Conservation (phyloP, 2,329 filamentous ascomycete genomes). For the Colletotrichum brevisporum region DNA sequence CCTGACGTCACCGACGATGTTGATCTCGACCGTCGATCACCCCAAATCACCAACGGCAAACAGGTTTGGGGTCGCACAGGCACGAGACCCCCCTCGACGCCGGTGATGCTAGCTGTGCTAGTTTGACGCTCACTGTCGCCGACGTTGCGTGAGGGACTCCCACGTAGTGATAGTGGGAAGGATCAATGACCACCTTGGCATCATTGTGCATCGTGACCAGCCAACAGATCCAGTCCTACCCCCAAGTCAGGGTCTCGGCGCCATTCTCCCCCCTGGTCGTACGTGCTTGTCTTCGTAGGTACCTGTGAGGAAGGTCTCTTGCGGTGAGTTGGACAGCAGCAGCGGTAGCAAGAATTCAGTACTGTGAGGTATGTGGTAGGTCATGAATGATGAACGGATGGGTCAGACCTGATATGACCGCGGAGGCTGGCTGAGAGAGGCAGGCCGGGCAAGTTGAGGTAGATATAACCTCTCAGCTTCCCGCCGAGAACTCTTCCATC, state of each 20-base stretch:
- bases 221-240: slow-evolving; percentile 8
- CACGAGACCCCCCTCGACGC: slow-evolving; percentile 10
- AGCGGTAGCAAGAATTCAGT: not conserved
- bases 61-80: slow-evolving; percentile 33
- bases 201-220: slow-evolving; percentile 38
- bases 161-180: not conserved
- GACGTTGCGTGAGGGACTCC: not conserved
- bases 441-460: not conserved
- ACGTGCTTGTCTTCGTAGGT: no score
- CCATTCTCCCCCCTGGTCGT: not conserved
- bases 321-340: slow-evolving; percentile 9
- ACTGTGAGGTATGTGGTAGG: not conserved
- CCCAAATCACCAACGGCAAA: slow-evolving; percentile 13
- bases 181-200: slow-evolving; percentile 32
- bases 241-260: slow-evolving; percentile 30
- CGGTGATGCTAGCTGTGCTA: slow-evolving; percentile 3
- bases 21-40: slow-evolving; percentile 34
- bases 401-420: not conserved
- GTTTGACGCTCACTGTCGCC: not conserved
- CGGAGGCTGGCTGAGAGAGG: not conserved
- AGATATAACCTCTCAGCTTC: slow-evolving; percentile 30
- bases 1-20: slow-evolving; percentile 35
- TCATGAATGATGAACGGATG: slow-evolving; percentile 2
- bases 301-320: not conserved
- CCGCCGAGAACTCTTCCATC: slow-evolving; percentile 27